A percentile compares a stretch with the other conserved stretches of the same genome.
phyloP scores from a whole-genome alignment of 352 stramenopile species.

The Globisporangium lucens region DNA sequence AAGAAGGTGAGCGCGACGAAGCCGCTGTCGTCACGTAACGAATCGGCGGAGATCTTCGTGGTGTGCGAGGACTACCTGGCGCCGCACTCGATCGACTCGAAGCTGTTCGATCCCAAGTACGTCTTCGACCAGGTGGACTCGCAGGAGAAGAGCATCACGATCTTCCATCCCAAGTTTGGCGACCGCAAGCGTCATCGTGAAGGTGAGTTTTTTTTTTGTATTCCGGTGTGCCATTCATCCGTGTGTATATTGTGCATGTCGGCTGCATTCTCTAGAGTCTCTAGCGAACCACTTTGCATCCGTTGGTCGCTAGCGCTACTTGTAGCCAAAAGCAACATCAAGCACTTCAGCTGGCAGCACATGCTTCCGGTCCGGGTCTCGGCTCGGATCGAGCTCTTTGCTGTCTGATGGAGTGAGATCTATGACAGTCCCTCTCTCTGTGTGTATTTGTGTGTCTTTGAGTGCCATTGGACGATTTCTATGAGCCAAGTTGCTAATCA shows the following conservation, averaged over 20 bases:
- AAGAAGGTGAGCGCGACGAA: slow-evolving; percentile 97
- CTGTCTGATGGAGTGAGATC: slow-evolving; percentile 64
- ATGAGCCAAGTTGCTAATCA: neutral
- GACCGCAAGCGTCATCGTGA: slow-evolving; percentile 93
- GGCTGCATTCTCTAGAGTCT: slow-evolving; percentile 91
- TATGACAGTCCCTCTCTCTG: slow-evolving; percentile 65
- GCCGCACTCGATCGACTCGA: slow-evolving; percentile 96
- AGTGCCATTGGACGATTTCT: neutral
- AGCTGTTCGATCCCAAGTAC: slow-evolving; percentile 97
- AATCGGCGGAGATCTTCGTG: slow-evolving; percentile 99
- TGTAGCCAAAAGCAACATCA: slow-evolving; percentile 90
- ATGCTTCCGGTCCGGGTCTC: slow-evolving; percentile 28
- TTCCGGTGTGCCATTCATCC: slow-evolving; percentile 16
- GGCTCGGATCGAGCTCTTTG: slow-evolving; percentile 32
- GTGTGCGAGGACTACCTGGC: slow-evolving; percentile 95
- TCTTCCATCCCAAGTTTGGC: slow-evolving; percentile 98
- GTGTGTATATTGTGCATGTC: slow-evolving; percentile 29
- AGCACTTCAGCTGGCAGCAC: slow-evolving; percentile 57
- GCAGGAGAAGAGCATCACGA: slow-evolving; percentile 88
- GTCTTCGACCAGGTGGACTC: slow-evolving; percentile 96
- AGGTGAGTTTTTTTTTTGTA: slow-evolving; percentile 45
- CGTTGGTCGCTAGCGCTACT: slow-evolving; percentile 85
- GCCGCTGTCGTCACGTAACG: slow-evolving; percentile 95
- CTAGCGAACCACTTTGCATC: slow-evolving; percentile 62
- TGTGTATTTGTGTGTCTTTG: slow-evolving; percentile 12